Base-by-base conservation (phyloP, 495 filamentous ascomycete genomes). In the Penicillium fimorum region DNA sequence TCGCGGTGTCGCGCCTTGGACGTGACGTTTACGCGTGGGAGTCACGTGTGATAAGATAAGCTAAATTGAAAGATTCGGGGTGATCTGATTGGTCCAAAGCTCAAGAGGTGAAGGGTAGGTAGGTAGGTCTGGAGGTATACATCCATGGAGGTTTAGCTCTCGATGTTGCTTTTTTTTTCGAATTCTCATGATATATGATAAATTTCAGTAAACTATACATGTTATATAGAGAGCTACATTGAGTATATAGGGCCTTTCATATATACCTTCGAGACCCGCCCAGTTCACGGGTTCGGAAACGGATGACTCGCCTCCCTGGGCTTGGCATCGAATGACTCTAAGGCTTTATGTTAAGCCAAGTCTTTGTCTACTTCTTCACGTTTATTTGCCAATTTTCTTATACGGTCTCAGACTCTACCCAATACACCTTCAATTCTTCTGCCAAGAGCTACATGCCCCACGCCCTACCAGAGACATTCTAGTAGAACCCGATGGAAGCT, bases 401-500 rank as follows among this genome's bases (percentile, higher is more conserved):
- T 8, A 38, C 13, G 6, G 33, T 17, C 6, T 38, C 35, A n/a
- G 15, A 38, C 35, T 38, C 35, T 38, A n/a, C 15, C 10, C 7
- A 38, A 9, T 2, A 38, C 15, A 38, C n/a, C 15, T 38, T 35
- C 33, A 4, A 38, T 49, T 20, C 37, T 20, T 15, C 4, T 47
- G 32, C 52, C 30, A 54, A 47, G 52, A 37, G 32, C 22, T 10
- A 20, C 42, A 45, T n/a, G 52, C 46, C 52, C 52, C 56, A 55
- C 64, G 64, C 62, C 67, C 58, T 67, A 25, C 46, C 41, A 51
- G 53, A 63, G 55, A 62, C 62, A 63, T 44, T 53, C 63, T 54
- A 24, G 65, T 54, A 33, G 68, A 70, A 70, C 55, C 68, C 24
- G 30, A 69, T 70, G 63, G 68, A 70, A 70, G 42, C 53, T 44